Percentiles rank a stretch among this genome's conserved stretches.
These are phyloP conservation scores for Metschnikowia kunwiensis DNA, from an alignment of 805 yeast species.

Conservation along the genomic window DNA sequence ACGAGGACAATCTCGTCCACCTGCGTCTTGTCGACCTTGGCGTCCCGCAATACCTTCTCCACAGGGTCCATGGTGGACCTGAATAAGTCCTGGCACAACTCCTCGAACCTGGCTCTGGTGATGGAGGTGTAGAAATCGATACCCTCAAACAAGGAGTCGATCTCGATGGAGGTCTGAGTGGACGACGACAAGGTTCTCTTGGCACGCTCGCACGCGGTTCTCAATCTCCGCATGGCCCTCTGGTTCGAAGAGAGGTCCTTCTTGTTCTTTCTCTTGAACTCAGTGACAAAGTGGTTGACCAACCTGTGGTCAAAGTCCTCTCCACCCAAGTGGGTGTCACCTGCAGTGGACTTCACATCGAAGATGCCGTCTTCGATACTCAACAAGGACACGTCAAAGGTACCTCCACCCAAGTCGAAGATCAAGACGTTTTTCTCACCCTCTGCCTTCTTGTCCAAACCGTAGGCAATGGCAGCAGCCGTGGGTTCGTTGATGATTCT, in stretches of 20 bases:
- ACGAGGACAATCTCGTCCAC: conserved; percentile 92
- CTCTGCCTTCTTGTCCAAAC: conserved; percentile 45
- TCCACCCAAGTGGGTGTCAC: conserved; percentile 73
- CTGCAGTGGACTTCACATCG: conserved; percentile 89
- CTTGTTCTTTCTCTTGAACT: conserved; percentile 97
- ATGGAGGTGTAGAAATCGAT: conserved; percentile 93
- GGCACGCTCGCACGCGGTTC: conserved; percentile 99
- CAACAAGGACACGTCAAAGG: conserved; percentile 86
- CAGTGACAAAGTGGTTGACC: conserved; percentile 88
- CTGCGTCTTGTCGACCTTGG: conserved; percentile 84
- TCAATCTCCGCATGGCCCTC: conserved; percentile 96
- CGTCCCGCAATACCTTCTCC: conserved; percentile 88
- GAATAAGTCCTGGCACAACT: conserved; percentile 89
- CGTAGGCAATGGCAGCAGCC: conserved; percentile 46
- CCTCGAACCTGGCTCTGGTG: conserved; percentile 98
- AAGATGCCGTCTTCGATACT: conserved; percentile 89
- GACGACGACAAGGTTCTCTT: conserved; percentile 97
- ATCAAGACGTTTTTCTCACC: conserved; percentile 88
- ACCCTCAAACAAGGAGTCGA: conserved; percentile 93
- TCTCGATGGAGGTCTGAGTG: conserved; percentile 92
- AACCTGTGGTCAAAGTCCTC: conserved; percentile 97
- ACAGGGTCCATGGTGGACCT: conserved; percentile 93
- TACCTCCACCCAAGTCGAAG: conserved; percentile 97
- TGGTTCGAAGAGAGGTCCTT: conserved; percentile 90
- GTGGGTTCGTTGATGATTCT: conserved; percentile 46